Percentiles rank a stretch among this genome's conserved stretches.
Conservation (phyloP, 208 protist species). For the Acanthamoeba culbertsoni region DNA sequence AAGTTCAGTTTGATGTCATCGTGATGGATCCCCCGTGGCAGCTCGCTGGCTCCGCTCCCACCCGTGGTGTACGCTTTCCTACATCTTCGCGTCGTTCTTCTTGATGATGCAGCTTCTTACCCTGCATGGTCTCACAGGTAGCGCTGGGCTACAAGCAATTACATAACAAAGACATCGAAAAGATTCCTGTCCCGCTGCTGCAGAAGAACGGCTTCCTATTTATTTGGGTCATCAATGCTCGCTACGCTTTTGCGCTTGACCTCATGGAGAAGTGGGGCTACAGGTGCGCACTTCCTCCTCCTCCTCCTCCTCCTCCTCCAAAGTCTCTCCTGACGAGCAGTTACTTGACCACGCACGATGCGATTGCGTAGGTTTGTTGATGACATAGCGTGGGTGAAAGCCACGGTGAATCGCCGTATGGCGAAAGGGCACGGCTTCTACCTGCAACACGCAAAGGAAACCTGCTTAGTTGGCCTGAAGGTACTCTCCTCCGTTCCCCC, state of each 20-base stretch:
- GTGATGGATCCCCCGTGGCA: conserved; percentile 85
- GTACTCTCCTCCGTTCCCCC: conserved; percentile 56
- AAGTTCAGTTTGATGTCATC: conserved; percentile 81
- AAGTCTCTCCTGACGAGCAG: neutral
- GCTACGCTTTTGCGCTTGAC: conserved; percentile 73
- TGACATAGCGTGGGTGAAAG: conserved; percentile 81
- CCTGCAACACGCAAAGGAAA: conserved; percentile 84
- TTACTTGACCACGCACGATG: neutral
- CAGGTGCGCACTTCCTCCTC: conserved; percentile 31
- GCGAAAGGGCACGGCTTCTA: conserved; percentile 84
- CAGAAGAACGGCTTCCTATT: conserved; percentile 81
- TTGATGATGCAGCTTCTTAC: neutral
- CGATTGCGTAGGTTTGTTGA: conserved; percentile 72
- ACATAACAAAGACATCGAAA: conserved; percentile 71
- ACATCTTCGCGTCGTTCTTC: conserved; percentile 25
- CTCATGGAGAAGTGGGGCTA: conserved; percentile 82
- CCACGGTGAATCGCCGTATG: conserved; percentile 78
- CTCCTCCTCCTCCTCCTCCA: neutral
- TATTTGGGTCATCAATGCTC: conserved; percentile 84
- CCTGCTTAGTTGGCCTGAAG: conserved; percentile 80
- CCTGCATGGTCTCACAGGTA: conserved; percentile 60
- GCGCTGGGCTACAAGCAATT: conserved; percentile 80
- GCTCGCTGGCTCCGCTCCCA: conserved; percentile 75
- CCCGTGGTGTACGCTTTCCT: conserved; percentile 65
- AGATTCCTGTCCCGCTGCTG: conserved; percentile 71